These are phyloP conservation scores for Daldinia sp. DNA, from an alignment of 2,329 filamentous ascomycete species.

Conservation along the genomic window DNA sequence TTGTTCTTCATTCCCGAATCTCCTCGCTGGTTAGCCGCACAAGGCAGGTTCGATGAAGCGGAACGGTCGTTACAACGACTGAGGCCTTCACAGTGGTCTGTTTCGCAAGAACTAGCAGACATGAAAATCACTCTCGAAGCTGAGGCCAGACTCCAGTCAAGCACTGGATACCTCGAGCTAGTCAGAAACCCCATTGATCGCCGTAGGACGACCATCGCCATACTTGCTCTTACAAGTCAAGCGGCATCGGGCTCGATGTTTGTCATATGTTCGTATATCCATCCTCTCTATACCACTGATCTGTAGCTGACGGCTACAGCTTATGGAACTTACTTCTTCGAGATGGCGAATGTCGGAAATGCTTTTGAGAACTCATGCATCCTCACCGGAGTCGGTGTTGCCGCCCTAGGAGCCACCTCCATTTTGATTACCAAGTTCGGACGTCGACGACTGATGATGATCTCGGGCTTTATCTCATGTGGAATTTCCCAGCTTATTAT, in stretches of 20 bases:
- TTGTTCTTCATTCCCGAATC: slow-evolving; percentile 58
- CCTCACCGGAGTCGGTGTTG: slow-evolving; percentile 64
- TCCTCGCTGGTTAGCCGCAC: slow-evolving; percentile 56
- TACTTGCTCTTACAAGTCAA: slow-evolving; percentile 63
- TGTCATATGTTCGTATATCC: slow-evolving; percentile 59
- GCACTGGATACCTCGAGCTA: slow-evolving; percentile 59
- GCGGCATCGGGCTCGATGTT: slow-evolving; percentile 68
- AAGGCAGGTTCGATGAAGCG: slow-evolving; percentile 49
- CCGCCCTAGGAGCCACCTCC: slow-evolving; percentile 67
- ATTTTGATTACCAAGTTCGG: slow-evolving; percentile 65
- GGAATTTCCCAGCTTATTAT: slow-evolving; percentile 67
- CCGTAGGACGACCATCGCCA: slow-evolving; percentile 61
- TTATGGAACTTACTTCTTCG: slow-evolving; percentile 70
- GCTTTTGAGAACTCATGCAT: slow-evolving; percentile 70
- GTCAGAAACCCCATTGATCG: slow-evolving; percentile 65
- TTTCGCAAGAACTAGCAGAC: slow-evolving; percentile 53
- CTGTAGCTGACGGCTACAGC: slow-evolving; percentile 51
- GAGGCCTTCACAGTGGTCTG: slow-evolving; percentile 49
- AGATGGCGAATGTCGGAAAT: slow-evolving; percentile 67
- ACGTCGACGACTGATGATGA: slow-evolving; percentile 65
- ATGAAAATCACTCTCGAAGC: slow-evolving; percentile 55
- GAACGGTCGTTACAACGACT: slow-evolving; percentile 53
- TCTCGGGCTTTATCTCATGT: slow-evolving; percentile 63
- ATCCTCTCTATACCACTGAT: not conserved
- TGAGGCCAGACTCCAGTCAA: slow-evolving; percentile 50